A percentile compares a stretch with the other conserved stretches of the same genome.
These are phyloP conservation scores for Leccinum arenicola DNA, from an alignment of 768 basidiomycete species.

Conservation along the genomic window DNA sequence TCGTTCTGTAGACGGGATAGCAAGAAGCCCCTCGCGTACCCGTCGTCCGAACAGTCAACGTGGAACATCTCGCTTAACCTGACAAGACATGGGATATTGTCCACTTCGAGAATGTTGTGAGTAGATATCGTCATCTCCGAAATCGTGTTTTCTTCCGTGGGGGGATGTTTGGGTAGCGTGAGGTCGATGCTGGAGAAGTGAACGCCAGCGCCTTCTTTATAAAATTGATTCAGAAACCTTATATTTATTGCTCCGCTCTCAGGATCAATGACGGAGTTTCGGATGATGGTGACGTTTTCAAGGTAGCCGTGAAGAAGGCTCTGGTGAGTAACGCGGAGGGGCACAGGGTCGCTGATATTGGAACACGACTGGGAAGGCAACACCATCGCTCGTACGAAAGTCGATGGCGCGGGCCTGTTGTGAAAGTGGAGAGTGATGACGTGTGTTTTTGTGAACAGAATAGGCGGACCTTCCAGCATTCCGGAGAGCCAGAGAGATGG, in stretches of 20 bases:
- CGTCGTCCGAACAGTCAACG: too few species aligned
- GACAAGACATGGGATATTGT: too few species aligned
- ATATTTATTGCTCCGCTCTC: background rate
- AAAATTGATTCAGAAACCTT: too few species aligned
- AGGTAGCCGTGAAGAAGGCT: background rate
- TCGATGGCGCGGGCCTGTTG: background rate
- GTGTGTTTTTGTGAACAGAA: background rate
- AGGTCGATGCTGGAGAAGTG: too few species aligned
- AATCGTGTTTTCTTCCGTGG: too few species aligned
- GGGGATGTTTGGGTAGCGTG: too few species aligned
- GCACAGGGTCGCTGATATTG: background rate
- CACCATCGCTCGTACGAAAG: background rate
- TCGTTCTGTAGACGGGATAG: too few species aligned
- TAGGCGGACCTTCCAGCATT: background rate
- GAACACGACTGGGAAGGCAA: background rate
- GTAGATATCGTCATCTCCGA: too few species aligned
- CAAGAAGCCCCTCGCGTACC: too few species aligned
- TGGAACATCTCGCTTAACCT: too few species aligned
- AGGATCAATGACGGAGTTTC: background rate
- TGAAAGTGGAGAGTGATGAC: background rate
- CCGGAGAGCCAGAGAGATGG: background rate
- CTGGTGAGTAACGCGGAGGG: background rate
- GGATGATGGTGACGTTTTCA: background rate
- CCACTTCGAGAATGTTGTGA: too few species aligned
- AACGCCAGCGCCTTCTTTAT: too few species aligned